Evolutionary conservation across 208 protist genomes (phyloP).

Genomic region (Leptomonas pyrrhocoris): DNA sequence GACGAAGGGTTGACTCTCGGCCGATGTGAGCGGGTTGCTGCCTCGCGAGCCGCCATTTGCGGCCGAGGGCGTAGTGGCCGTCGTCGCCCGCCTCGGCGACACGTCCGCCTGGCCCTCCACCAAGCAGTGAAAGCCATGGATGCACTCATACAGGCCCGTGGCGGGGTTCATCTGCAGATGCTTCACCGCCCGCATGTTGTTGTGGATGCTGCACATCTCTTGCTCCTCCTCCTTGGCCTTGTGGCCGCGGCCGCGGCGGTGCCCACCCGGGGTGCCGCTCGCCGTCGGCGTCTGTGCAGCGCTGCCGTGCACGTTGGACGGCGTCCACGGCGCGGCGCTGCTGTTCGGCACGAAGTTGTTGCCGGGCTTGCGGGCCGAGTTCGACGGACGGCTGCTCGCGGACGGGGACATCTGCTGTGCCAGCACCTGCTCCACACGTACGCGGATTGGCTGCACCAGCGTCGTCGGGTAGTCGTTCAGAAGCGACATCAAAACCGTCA

Average conservation of each 20-base stretch:
- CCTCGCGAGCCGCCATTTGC: constrained; percentile 12
- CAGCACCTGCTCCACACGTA: constrained; percentile 64
- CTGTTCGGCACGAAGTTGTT: constrained; percentile 41
- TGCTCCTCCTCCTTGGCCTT: constrained; percentile 80
- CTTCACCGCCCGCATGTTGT: constrained; percentile 82
- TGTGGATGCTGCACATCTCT: constrained; percentile 82
- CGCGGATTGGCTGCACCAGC: constrained; percentile 49
- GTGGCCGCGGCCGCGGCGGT: constrained; percentile 51
- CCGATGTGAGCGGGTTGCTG: not conserved
- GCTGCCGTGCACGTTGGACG: constrained; percentile 28
- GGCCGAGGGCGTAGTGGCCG: constrained; percentile 1
- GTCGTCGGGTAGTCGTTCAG: constrained; percentile 73
- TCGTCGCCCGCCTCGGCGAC: constrained; percentile 8
- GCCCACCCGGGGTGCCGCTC: constrained; percentile 34
- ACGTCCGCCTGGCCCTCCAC: constrained; percentile 58
- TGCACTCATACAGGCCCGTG: constrained; percentile 81
- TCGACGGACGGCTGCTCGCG: constrained; percentile 13
- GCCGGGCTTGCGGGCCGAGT: constrained; percentile 18
- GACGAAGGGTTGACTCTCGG: constrained; percentile 2
- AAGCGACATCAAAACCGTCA: constrained; percentile 67
- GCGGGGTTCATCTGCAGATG: constrained; percentile 77
- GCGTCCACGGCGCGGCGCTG: constrained; percentile 46
- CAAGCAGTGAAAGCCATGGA: constrained; percentile 89
- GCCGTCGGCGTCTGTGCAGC: constrained; percentile 26
- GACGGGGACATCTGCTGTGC: constrained; percentile 34